Conservation (phyloP, 352 stramenopile genomes). For the Hyaloperonospora arabidopsidis region DNA sequence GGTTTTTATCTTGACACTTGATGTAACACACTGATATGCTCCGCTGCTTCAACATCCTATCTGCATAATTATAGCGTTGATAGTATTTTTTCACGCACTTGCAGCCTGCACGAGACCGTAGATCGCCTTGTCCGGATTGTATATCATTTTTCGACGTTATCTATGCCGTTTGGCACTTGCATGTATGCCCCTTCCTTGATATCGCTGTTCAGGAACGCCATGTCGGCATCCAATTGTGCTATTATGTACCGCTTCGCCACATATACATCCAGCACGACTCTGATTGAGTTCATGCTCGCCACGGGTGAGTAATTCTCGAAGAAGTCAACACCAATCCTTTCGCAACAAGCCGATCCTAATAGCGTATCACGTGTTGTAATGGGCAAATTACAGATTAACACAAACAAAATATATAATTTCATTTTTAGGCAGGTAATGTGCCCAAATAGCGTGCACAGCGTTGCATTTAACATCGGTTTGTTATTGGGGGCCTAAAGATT, state of each 20-base stretch:
- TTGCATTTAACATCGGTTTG: too few species aligned
- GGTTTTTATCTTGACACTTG: not conserved
- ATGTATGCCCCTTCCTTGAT: constrained; percentile 3
- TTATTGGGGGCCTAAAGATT: too few species aligned
- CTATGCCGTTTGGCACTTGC: constrained; percentile 3
- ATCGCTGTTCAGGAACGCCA: constrained; percentile 9
- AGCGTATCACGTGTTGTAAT: too few species aligned
- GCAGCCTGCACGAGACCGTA: constrained; percentile 23
- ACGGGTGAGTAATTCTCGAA: constrained; percentile 10
- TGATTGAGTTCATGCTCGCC: constrained; percentile 14
- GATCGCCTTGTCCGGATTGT: constrained; percentile 11
- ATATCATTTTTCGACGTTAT: constrained; percentile 2
- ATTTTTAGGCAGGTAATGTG: too few species aligned
- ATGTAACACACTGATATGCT: constrained; percentile 5
- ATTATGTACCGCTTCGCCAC: not conserved
- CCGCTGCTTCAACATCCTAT: constrained; percentile 1
- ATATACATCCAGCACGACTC: constrained; percentile 2
- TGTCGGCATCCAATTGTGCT: constrained; percentile 7
- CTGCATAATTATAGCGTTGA: not conserved
- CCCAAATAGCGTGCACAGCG: too few species aligned
- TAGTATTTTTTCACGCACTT: constrained; percentile 2
- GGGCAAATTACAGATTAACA: too few species aligned
- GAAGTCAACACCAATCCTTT: constrained; percentile 7
- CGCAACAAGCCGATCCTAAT: constrained; percentile 1
- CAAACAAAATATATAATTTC: too few species aligned